Evolutionary conservation across 140 eudicot species (phyloP).

Genomic region (Senecio squalidus): DNA sequence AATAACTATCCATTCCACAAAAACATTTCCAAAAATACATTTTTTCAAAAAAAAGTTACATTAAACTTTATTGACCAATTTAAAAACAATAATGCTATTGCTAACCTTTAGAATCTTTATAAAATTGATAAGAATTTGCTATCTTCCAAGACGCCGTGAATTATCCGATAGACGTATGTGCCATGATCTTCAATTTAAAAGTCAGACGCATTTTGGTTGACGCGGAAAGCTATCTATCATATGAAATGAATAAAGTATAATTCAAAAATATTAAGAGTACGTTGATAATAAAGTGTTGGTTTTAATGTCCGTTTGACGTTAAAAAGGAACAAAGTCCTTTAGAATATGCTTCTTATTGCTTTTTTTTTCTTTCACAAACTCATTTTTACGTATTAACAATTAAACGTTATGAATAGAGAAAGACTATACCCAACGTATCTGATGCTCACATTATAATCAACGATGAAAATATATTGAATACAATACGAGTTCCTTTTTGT

Average conservation of each 20-base stretch:
- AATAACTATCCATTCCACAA: too few species aligned
- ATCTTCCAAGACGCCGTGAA: too few species aligned
- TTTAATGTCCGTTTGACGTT: not conserved
- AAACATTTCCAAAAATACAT: too few species aligned
- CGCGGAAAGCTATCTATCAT: not conserved
- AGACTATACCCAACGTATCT: not conserved
- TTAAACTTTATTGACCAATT: too few species aligned
- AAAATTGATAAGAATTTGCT: too few species aligned
- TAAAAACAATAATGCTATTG: too few species aligned
- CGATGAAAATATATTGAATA: not conserved
- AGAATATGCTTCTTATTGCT: not conserved
- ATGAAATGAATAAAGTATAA: not conserved
- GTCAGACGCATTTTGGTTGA: too few species aligned
- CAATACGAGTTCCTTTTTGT: not conserved
- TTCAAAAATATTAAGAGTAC: not conserved
- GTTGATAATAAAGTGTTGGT: not conserved
- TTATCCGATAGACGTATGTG: too few species aligned
- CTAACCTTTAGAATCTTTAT: too few species aligned
- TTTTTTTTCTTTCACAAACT: not conserved
- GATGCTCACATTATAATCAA: not conserved
- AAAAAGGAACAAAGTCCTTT: not conserved
- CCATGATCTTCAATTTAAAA: too few species aligned
- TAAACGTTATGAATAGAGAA: not conserved
- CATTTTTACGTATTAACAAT: not conserved
- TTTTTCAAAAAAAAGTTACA: too few species aligned